A percentile compares a stretch with the other conserved stretches of the same genome.
Evolutionary conservation across 2,329 filamentous ascomycete species (phyloP).

Genomic region (Laburnicola sp.): DNA sequence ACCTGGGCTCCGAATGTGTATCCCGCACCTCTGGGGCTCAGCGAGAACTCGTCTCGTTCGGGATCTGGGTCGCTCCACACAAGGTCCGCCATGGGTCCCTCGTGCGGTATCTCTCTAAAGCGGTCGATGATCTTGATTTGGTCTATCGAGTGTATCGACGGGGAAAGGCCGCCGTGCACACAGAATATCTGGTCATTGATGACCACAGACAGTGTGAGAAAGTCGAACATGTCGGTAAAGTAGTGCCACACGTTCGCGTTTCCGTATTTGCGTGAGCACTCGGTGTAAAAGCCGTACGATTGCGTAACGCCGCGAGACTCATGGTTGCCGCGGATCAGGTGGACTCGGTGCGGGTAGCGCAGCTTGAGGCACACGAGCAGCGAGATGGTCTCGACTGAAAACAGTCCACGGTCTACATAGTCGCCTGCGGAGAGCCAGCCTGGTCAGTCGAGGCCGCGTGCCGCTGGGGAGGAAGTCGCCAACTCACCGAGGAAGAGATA

Average conservation of each 20-base stretch:
- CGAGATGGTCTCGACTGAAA: conserved; percentile 98
- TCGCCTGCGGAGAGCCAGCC: conserved; percentile 64
- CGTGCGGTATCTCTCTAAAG: conserved; percentile 97
- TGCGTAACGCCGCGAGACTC: conserved; percentile 97
- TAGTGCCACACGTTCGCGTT: conserved; percentile 99
- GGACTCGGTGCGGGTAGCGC: conserved; percentile 92
- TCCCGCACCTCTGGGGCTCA: conserved; percentile 89
- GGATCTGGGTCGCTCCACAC: conserved; percentile 98
- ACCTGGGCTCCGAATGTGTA: conserved; percentile 98
- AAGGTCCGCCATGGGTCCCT: conserved; percentile 98
- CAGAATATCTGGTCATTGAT: conserved; percentile 99
- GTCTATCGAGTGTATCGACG: conserved; percentile 92
- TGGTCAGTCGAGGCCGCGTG: conserved; percentile 25
- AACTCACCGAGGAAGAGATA: conserved; percentile 88
- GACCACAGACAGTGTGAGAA: conserved; percentile 91
- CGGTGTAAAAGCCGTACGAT: conserved; percentile 98
- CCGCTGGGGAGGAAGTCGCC: conserved; percentile 7
- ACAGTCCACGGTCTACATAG: conserved; percentile 97
- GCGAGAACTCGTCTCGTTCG: conserved; percentile 95
- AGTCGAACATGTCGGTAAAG: conserved; percentile 99
- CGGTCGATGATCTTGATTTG: conserved; percentile 99
- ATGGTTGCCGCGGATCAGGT: conserved; percentile 96
- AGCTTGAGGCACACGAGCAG: conserved; percentile 96
- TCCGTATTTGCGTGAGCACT: conserved; percentile 96
- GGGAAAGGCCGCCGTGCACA: conserved; percentile 78